Base-by-base conservation (phyloP, 176 grass and related monocot genomes). In the Ensete glaucum region DNA sequence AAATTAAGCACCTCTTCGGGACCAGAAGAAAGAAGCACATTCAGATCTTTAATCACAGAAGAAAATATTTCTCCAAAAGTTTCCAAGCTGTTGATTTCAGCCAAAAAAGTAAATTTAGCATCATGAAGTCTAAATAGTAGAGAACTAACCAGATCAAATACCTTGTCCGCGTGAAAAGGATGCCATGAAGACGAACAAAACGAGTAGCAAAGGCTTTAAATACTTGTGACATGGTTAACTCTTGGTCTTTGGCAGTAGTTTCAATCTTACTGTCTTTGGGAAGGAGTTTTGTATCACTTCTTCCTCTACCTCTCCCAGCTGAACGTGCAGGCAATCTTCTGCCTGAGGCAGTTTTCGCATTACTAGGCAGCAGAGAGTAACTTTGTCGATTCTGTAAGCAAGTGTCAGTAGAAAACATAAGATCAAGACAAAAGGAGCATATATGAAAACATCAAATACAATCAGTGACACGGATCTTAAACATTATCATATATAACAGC, bases 111-210 rank as follows among this genome's bases (percentile, higher is more conserved):
- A 76, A 24, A 63, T 64, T 48, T 9, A 59, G 15, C 13, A 62
- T 56, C 8, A 26, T 69, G 55, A 15, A 50, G 16, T 3, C 71
- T 10, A 5, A 53, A 13, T 27, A 9, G 19, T 1, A 75, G 26
- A 8, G 11, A 10, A 21, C 9, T 27, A 49, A 19, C 50, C 8
- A 76, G 50, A 49, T 67, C 43, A 53, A 53, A 22, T 79, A 79
- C 77, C 77, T 69, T 57, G 66, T 79, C 24, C 64, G 64, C 25
- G 90, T 97, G 79, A 97, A 97, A 73, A 97, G 87, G 65, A 93
- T 92, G 27, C 93, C 93, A 81, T 87, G 92, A 71, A 97, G 90
- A 52, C 90, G 84, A 77, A 97, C 88, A 97, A 97, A 97, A 51
- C 83, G 85, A 11, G 87, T 70, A 78, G 79, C 85, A 26, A 97